Base-by-base conservation (phyloP, 208 protist species). In the Leishmania braziliensis region DNA sequence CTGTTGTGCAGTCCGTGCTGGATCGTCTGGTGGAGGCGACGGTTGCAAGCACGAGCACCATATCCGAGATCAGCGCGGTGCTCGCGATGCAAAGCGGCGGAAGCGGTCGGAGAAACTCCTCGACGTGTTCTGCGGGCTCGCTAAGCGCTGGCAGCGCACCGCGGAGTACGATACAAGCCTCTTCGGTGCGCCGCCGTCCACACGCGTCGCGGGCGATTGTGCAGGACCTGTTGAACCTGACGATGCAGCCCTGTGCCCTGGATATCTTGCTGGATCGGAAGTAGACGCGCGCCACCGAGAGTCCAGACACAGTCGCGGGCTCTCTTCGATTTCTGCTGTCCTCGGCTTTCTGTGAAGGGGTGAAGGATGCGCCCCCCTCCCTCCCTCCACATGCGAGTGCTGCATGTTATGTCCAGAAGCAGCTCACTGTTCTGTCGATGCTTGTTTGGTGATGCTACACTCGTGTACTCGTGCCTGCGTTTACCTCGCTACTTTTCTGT, bases 141-240 rank as follows among this genome's bases (percentile, higher is more conserved):
- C 60, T 4, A 53, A 63, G 3, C 12, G 3, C 2, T 16, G 66
- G 56, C 43, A 75, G 72, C 33, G 56, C 18, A 3, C 46, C 46
- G 18, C 62, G 20, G 26, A 69, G 74, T 6, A 65, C 43, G 33
- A 9, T 72, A 36, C 68, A 66, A 51, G 54, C 46, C 18, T 65
- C 77, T 10, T 58, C 76, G 20, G n/a, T 53, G 51, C 73, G 74
- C 29, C 81, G 80, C 2, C 80, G 74, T n/a, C 81, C 84, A 2
- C 60, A 56, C 63, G 87, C 80, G 23, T 92, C 86, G 60, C 82
- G 79, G 62, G 83, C 62, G 23, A 86, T 90, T 10, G 92, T 92
- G 53, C 84, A 96, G 81, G 90, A 93, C 62, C 80, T 97, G 63
- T 87, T 96, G 23, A 89, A 90, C 72, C 70, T 97, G 33, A 91